Percentiles rank a stretch among this genome's conserved stretches.
Conservation (phyloP, 441 rosid genomes). For the Hura crepitans region DNA sequence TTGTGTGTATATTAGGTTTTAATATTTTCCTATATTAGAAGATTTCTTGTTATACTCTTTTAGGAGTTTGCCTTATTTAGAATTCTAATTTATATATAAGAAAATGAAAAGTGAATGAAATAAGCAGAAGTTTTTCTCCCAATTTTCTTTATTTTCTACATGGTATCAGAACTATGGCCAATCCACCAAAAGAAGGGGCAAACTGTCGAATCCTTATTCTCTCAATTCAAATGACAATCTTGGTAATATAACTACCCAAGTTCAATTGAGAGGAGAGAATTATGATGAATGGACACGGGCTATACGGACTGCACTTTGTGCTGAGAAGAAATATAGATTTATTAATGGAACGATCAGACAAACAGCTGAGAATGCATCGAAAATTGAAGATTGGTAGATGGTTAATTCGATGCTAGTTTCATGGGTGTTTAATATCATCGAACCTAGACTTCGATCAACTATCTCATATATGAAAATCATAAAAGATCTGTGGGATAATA, state of each 20-base stretch:
- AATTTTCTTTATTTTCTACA: not conserved
- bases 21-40: no score
- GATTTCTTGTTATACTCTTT: no score
- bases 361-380: not conserved
- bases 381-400: conserved; percentile 19
- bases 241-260: not conserved
- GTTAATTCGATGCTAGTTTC: conserved; percentile 19
- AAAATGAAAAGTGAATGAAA: no score
- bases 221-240: not conserved
- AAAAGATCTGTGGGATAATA: conserved; percentile 21
- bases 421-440: conserved; percentile 20
- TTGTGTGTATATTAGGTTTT: no score
- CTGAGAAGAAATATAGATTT: not conserved
- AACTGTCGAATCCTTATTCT: not conserved
- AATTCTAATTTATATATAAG: no score
- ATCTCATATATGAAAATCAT: conserved; percentile 14
- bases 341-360: conserved; percentile 16
- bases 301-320: not conserved
- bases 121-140: no score
- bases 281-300: not conserved
- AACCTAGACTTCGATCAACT: conserved; percentile 6
- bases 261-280: not conserved
- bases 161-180: no score
- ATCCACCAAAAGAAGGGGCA: no score
- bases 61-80: no score